Conservation (phyloP, 805 yeast genomes). For the Metschnikowia amazonensis region DNA sequence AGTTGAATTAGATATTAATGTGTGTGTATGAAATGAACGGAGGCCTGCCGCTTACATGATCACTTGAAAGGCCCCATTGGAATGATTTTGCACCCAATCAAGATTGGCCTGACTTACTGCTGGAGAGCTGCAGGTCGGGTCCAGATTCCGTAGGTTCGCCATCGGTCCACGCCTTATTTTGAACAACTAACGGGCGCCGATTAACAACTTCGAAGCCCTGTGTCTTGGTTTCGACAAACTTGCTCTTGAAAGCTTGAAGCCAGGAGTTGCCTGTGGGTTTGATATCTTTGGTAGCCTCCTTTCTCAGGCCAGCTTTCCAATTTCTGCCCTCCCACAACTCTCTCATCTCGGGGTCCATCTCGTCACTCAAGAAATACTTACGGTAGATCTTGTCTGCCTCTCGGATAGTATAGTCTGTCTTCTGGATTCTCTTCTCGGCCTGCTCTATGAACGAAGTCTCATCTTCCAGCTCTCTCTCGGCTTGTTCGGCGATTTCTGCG, state of each 20-base stretch:
- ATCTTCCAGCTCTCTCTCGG: slow-evolving; percentile 4
- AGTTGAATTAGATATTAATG: slow-evolving; percentile 16
- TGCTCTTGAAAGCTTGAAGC: background rate
- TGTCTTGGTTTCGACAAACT: slow-evolving; percentile 1
- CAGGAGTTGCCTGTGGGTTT: background rate
- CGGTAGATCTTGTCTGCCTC: slow-evolving; percentile 56
- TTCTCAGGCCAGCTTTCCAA: slow-evolving; percentile 7
- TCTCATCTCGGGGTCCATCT: slow-evolving; percentile 50
- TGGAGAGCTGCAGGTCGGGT: background rate
- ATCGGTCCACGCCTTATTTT: background rate
- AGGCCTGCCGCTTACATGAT: background rate
- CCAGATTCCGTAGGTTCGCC: background rate
- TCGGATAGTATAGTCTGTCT: slow-evolving; percentile 52
- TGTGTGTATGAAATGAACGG: background rate
- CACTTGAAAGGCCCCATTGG: background rate
- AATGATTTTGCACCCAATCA: background rate
- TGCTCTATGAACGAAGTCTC: background rate
- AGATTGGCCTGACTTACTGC: background rate
- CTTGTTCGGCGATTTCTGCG: background rate
- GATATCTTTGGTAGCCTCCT: slow-evolving; percentile 4
- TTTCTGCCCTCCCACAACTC: slow-evolving; percentile 49
- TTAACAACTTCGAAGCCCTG: slow-evolving; percentile 34
- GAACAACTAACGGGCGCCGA: slow-evolving; percentile 32
- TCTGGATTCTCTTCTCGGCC: slow-evolving; percentile 15
- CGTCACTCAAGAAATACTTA: slow-evolving; percentile 35